phyloP scores from a whole-genome alignment of 306 rosid genomes.

The Vicia sativa region DNA sequence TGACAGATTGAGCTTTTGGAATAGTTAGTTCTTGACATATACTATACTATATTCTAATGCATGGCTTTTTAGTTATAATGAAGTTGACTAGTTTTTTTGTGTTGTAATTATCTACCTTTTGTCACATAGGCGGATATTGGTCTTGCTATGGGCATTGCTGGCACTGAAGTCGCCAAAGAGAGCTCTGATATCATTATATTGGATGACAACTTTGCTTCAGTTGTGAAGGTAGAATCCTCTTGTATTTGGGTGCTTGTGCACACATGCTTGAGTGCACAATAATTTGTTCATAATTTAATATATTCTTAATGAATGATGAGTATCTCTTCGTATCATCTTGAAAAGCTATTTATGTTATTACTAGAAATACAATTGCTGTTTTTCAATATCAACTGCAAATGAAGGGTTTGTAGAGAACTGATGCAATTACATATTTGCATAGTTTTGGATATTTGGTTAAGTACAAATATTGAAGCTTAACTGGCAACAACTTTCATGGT shows the following conservation, averaged over 20 bases:
- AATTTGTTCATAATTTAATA: background rate
- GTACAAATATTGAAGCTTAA: constrained; percentile 18
- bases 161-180: constrained; percentile 96
- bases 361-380: constrained; percentile 13
- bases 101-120: constrained; percentile 28
- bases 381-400: constrained; percentile 16
- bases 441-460: constrained; percentile 1
- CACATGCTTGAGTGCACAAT: background rate
- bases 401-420: constrained; percentile 10
- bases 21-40: background rate
- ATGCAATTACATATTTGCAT: constrained; percentile 9
- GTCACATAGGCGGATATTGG: constrained; percentile 82
- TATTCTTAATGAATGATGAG: constrained; percentile 14
- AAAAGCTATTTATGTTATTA: constrained; percentile 16
- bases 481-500: constrained; percentile 9
- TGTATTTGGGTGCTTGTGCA: background rate
- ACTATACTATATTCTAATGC: background rate
- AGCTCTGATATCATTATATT: constrained; percentile 91
- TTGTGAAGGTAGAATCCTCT: constrained; percentile 66
- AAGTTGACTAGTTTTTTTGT: constrained; percentile 5
- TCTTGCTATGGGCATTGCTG: constrained; percentile 92
- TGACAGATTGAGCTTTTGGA: background rate
- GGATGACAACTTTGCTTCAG: constrained; percentile 91
- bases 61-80: background rate
- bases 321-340: constrained; percentile 17